A percentile compares a stretch with the other conserved stretches of the same genome.
These are phyloP conservation scores for Fusarium agapanthi DNA, from an alignment of 2,329 filamentous ascomycete genomes.

Conservation along the genomic window DNA sequence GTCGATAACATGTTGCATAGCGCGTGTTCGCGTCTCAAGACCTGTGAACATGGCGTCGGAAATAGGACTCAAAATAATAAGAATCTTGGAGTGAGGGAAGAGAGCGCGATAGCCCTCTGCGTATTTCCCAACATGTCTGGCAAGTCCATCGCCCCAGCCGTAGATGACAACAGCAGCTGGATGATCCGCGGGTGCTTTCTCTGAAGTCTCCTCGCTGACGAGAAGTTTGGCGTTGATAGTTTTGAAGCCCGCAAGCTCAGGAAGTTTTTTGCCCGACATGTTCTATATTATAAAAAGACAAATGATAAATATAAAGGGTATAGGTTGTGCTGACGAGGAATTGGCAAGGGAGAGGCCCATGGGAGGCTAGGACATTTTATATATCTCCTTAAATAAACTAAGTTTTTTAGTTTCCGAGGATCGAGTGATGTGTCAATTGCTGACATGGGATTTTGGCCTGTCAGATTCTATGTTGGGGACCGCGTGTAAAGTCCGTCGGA, in stretches of 20 bases:
- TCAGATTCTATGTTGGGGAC: constrained; percentile 8
- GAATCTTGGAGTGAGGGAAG: constrained; percentile 59
- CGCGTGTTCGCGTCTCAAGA: constrained; percentile 53
- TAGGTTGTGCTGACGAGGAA: neutral
- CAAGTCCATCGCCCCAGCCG: constrained; percentile 65
- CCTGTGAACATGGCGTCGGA: constrained; percentile 55
- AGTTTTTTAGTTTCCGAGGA: neutral
- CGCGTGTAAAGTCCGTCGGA: constrained; percentile 13
- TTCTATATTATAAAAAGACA: neutral
- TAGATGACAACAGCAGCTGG: constrained; percentile 62
- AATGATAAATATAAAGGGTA: neutral
- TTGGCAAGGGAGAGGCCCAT: neutral
- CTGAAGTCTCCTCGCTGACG: constrained; percentile 48
- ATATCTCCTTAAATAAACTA: neutral
- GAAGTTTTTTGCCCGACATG: constrained; percentile 34
- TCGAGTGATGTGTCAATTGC: constrained; percentile 3
- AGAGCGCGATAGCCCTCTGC: constrained; percentile 59
- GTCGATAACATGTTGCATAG: constrained; percentile 57
- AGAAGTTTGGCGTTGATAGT: constrained; percentile 58
- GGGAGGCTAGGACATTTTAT: neutral
- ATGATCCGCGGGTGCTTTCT: constrained; percentile 37
- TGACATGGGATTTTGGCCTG: neutral
- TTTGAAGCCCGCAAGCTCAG: constrained; percentile 52
- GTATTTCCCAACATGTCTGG: constrained; percentile 66
- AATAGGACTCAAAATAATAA: constrained; percentile 62